These are phyloP conservation scores for Taiozyma onychis DNA, from an alignment of 1,139 yeast genomes.

Conservation along the genomic window DNA sequence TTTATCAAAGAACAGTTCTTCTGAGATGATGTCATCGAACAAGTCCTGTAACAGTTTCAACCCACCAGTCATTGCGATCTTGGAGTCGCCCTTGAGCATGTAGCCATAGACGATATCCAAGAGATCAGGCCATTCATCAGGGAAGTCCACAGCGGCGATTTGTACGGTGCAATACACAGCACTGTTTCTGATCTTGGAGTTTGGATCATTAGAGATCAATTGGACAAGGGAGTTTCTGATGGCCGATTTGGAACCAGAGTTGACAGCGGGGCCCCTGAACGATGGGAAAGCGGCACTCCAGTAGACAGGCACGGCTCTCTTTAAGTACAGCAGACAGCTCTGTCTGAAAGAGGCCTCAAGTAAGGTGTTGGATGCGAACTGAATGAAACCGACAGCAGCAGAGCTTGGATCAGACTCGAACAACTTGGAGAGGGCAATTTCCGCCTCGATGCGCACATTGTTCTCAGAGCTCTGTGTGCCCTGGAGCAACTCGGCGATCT, in stretches of 20 bases:
- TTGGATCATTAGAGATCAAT: slow-evolving; percentile 44
- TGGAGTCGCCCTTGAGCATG: slow-evolving; percentile 29
- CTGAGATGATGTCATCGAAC: slow-evolving; percentile 80
- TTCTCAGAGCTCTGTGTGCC: slow-evolving; percentile 29
- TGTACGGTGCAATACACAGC: slow-evolving; percentile 76
- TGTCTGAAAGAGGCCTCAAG: slow-evolving; percentile 39
- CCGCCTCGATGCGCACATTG: slow-evolving; percentile 28
- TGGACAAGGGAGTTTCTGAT: slow-evolving; percentile 47
- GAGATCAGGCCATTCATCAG: slow-evolving; percentile 91
- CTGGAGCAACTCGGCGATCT: slow-evolving; percentile 9
- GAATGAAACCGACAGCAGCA: slow-evolving; percentile 24
- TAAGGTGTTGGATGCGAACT: slow-evolving; percentile 20
- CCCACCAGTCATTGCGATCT: slow-evolving; percentile 51
- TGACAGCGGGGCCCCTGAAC: slow-evolving; percentile 62
- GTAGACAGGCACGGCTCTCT: slow-evolving; percentile 61
- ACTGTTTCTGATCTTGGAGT: slow-evolving; percentile 60
- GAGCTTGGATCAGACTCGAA: slow-evolving; percentile 28
- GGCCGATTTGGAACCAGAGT: slow-evolving; percentile 43
- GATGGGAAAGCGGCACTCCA: slow-evolving; percentile 89
- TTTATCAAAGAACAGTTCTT: slow-evolving; percentile 77
- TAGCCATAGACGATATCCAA: slow-evolving; percentile 42
- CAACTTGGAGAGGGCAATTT: slow-evolving; percentile 21
- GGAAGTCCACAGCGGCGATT: slow-evolving; percentile 85
- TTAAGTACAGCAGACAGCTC: slow-evolving; percentile 62
- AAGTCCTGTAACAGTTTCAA: slow-evolving; percentile 69